Evolutionary conservation across 2,329 filamentous ascomycete species (phyloP).

Genomic region (Alternaria ethzedia): DNA sequence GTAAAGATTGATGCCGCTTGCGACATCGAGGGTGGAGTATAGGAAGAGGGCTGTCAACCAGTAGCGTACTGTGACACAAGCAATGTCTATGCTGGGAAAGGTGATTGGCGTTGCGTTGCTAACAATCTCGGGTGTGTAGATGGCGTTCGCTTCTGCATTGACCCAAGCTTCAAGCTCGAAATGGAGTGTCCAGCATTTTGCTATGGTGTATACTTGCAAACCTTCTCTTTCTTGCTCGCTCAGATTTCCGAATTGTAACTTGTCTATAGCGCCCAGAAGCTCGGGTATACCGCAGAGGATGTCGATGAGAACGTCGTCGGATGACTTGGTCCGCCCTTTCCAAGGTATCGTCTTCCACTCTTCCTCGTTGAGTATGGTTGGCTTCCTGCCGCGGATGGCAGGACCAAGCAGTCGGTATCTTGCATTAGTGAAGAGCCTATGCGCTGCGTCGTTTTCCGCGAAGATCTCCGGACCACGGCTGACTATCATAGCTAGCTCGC

Average conservation of each 20-base stretch:
- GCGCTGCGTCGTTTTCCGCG: slow-evolving; percentile 20
- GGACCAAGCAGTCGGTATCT: slow-evolving; percentile 28
- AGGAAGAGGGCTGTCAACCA: slow-evolving; percentile 32
- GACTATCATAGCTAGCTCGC: slow-evolving; percentile 32
- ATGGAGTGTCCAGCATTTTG: slow-evolving; percentile 30
- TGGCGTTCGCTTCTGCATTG: slow-evolving; percentile 10
- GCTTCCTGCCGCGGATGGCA: slow-evolving; percentile 45
- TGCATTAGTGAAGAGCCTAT: slow-evolving; percentile 31
- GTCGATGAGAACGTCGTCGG: slow-evolving; percentile 45
- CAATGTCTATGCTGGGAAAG: slow-evolving; percentile 23
- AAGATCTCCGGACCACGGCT: slow-evolving; percentile 26
- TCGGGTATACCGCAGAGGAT: slow-evolving; percentile 41
- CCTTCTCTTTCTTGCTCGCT: slow-evolving; percentile 4
- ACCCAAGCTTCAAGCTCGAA: slow-evolving; percentile 28
- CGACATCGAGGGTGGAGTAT: slow-evolving; percentile 27
- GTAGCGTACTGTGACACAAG: slow-evolving; percentile 30
- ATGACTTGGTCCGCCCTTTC: slow-evolving; percentile 37
- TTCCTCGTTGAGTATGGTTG: slow-evolving; percentile 35
- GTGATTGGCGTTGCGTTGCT: slow-evolving; percentile 17
- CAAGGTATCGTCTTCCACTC: slow-evolving; percentile 49
- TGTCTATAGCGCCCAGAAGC: slow-evolving; percentile 40
- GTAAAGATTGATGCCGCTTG: slow-evolving; percentile 8
- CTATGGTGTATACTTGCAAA: slow-evolving; percentile 8
- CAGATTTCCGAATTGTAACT: slow-evolving; percentile 5
- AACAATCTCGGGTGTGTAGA: slow-evolving; percentile 15